These are phyloP conservation scores for Xylariomycetidae sp. DNA, from an alignment of 2,329 filamentous ascomycete species.

Conservation along the genomic window DNA sequence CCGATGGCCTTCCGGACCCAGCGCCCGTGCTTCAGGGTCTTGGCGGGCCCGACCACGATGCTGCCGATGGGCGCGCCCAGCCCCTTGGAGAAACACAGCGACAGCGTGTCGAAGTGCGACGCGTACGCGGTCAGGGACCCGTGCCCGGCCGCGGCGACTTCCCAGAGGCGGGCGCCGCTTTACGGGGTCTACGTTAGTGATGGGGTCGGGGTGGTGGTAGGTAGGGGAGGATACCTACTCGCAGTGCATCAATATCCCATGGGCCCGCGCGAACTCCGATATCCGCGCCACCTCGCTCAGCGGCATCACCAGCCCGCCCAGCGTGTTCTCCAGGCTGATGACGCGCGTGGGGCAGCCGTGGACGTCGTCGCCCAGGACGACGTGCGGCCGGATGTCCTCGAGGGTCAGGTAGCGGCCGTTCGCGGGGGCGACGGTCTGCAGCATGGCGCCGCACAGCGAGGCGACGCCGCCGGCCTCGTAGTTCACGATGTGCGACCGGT, in stretches of 20 bases:
- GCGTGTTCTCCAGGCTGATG: conserved; percentile 36
- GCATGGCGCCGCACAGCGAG: conserved; percentile 57
- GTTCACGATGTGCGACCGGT: conserved; percentile 60
- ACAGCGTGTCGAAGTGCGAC: conserved; percentile 41
- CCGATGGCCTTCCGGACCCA: conserved; percentile 78
- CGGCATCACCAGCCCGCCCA: conserved; percentile 30
- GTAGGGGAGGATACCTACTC: no score
- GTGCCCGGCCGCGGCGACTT: conserved; percentile 38
- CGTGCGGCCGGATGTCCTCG: conserved; percentile 32
- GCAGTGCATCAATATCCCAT: conserved; percentile 40
- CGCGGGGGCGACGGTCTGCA: conserved; percentile 37
- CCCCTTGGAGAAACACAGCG: conserved; percentile 46
- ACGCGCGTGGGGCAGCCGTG: conserved; percentile 36
- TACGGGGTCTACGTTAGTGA: no score
- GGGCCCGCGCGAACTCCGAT: conserved; percentile 24
- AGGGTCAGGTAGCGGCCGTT: conserved; percentile 37
- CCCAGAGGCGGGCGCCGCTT: conserved; percentile 47
- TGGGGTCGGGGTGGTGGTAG: no score
- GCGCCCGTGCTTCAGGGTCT: conserved; percentile 60
- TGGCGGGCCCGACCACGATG: conserved; percentile 37
- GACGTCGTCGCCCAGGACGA: conserved; percentile 34
- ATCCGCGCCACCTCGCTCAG: conserved; percentile 28
- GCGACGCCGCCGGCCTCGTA: conserved; percentile 53
- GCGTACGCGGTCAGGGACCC: conserved; percentile 36
- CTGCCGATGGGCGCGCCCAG: conserved; percentile 47